Percentiles rank a stretch among this genome's conserved stretches.
phyloP scores from a whole-genome alignment of 192 early-diverging fungal genomes.

The Podila minutissima region DNA sequence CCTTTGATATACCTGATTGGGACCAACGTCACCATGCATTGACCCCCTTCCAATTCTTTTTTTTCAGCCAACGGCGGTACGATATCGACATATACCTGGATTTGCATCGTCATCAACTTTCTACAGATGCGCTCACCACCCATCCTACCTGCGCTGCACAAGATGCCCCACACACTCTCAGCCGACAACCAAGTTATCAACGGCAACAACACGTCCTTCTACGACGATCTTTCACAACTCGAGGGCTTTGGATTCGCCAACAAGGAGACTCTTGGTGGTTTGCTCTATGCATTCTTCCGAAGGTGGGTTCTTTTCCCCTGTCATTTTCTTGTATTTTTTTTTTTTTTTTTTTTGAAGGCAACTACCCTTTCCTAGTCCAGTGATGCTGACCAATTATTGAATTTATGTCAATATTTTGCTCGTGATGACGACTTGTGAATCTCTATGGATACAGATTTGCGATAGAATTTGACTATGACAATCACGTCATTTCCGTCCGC shows the following conservation, averaged over 20 bases:
- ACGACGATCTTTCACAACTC: slow-evolving; percentile 72
- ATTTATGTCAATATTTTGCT: slow-evolving; percentile 66
- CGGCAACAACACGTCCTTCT: slow-evolving; percentile 81
- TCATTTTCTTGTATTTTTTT: no score
- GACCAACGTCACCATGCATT: neutral
- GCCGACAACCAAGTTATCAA: slow-evolving; percentile 49
- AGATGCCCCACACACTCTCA: slow-evolving; percentile 47
- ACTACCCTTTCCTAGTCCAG: no score
- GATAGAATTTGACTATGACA: slow-evolving; percentile 85
- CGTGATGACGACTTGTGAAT: slow-evolving; percentile 53
- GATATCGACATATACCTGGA: slow-evolving; percentile 95
- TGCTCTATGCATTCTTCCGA: slow-evolving; percentile 90
- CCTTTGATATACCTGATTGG: no score
- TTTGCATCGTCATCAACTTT: slow-evolving; percentile 92
- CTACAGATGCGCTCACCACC: slow-evolving; percentile 90
- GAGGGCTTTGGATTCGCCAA: slow-evolving; percentile 76
- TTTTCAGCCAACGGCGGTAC: slow-evolving; percentile 90
- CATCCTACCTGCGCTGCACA: slow-evolving; percentile 88
- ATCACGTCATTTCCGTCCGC: slow-evolving; percentile 82
- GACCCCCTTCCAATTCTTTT: neutral
- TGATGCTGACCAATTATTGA: no score
- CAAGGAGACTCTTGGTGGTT: slow-evolving; percentile 77
- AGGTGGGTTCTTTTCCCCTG: slow-evolving; percentile 51
- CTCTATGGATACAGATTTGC: slow-evolving; percentile 60
- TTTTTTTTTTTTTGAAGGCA: no score